Evolutionary conservation across 1,139 yeast species (phyloP), one percentile per base, ranked within the genome.

Genomic region (Geotrichum carabidarum): DNA sequence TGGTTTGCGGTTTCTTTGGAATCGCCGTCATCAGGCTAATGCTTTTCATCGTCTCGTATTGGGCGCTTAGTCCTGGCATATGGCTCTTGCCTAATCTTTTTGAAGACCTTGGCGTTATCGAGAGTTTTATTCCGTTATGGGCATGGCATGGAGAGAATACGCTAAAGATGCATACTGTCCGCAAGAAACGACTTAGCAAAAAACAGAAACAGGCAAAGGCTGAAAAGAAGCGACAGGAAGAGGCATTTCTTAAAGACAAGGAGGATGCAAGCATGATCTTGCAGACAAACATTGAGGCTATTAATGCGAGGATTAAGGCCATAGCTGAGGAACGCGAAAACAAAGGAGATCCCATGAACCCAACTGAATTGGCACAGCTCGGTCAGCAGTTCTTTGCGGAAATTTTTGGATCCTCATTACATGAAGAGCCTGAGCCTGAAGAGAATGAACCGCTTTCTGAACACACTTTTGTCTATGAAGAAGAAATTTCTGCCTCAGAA

Each of bases 81-180:
- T 93, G 99, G 99, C 71, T 93, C 50, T 93, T 88, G 78, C 99
- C 99, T 56, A 93, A 93, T 69, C 76, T 93, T 68, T 93, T 91
- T 72, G 99, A 85, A 59, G 99, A 93, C 67, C 90, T 95, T 63
- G 96, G 98, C 31, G 87, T 94, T 60, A 68, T 93, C 60, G 98
- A 91, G 59, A 86, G 95, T 75, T 93, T 94, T 75, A 78, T 79
- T 62, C 99, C 99, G 1, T 62, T 85, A 8, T 93, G 87, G 68
- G 94, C 82, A 6, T 93, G 95, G 91, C 91, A 90, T 64, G 87
- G 73, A 15, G 59, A 57, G 41, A 56, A 58, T 44, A 54, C 61
- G 43, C 61, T 63, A 51, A 65, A 64, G 48, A 60, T 67, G 48
- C 72, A 72, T 35, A 61, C 59, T 56, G 59, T 58, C 59, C 59